A percentile compares a stretch with the other conserved stretches of the same genome.
Conservation (phyloP, 257 asterid species). For the Jaltomata sinuosa region DNA sequence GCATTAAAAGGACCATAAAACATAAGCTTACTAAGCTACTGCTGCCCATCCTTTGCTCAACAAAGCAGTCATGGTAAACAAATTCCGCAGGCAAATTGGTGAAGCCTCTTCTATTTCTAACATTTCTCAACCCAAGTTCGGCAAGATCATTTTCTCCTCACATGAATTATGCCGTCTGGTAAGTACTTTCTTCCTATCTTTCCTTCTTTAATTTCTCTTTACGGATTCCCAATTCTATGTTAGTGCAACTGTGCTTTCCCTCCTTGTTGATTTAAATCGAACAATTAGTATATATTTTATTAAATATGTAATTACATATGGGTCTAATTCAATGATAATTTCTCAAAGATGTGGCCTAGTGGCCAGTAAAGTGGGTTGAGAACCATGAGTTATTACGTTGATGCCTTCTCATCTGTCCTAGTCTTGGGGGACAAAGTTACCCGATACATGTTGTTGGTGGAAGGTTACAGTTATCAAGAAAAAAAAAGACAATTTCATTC, state of each 20-base stretch:
- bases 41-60: not conserved
- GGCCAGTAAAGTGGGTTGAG: no score
- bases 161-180: not conserved
- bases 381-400: no score
- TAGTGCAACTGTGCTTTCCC: not conserved
- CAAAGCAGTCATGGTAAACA: not conserved
- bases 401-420: no score
- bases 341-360: no score
- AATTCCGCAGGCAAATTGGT: not conserved
- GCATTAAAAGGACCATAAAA: no score
- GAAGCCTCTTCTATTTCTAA: not conserved
- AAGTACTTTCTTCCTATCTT: not conserved
- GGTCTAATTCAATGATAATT: not conserved
- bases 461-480: no score
- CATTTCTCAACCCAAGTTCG: not conserved
- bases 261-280: not conserved
- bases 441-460: no score
- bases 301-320: no score
- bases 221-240: not conserved
- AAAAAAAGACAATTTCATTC: not conserved
- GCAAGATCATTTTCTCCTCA: not conserved
- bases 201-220: not conserved
- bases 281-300: not conserved
- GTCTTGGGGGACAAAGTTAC: no score
- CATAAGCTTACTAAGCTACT: not conserved